A percentile compares a stretch with the other conserved stretches of the same genome.
phyloP scores from a whole-genome alignment of 1,139 yeast genomes.

The Candida tropicalis region DNA sequence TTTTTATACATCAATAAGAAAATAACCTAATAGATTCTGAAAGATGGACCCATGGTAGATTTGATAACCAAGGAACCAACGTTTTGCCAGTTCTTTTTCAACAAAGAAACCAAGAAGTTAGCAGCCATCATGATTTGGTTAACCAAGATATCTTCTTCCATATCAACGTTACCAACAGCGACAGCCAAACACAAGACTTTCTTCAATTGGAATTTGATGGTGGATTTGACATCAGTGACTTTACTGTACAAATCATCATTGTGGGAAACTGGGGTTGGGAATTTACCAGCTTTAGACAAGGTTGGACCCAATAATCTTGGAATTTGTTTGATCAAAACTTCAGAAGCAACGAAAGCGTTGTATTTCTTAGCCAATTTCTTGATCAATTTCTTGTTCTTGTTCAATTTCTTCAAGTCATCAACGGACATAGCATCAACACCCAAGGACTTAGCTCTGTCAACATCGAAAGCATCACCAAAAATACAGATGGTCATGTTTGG shows the following conservation, averaged over 20 bases:
- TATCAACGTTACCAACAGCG: slow-evolving; percentile 98
- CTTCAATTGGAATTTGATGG: slow-evolving; percentile 99
- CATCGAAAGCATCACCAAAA: slow-evolving; percentile 99
- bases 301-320: slow-evolving; percentile 99
- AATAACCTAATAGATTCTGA: slow-evolving; percentile 89
- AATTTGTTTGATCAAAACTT: slow-evolving; percentile 98
- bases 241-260: slow-evolving; percentile 95
- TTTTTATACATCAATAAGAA: slow-evolving; percentile 10
- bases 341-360: slow-evolving; percentile 99
- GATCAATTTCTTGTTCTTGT: slow-evolving; percentile 99
- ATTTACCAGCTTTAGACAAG: slow-evolving; percentile 99
- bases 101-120: slow-evolving; percentile 98
- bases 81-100: slow-evolving; percentile 99
- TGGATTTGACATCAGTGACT: slow-evolving; percentile 97
- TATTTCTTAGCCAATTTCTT: slow-evolving; percentile 99
- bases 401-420: slow-evolving; percentile 99
- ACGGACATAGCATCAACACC: slow-evolving; percentile 99
- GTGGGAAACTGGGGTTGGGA: slow-evolving; percentile 99
- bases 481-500: slow-evolving; percentile 99
- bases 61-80: slow-evolving; percentile 99
- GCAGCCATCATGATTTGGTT: slow-evolving; percentile 99
- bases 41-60: slow-evolving; percentile 99
- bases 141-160: slow-evolving; percentile 95
- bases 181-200: slow-evolving; percentile 88
- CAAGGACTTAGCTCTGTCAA: slow-evolving; percentile 99